These are phyloP conservation scores for Penicillium sp. DNA, from an alignment of 2,329 filamentous ascomycete species.

Conservation along the genomic window DNA sequence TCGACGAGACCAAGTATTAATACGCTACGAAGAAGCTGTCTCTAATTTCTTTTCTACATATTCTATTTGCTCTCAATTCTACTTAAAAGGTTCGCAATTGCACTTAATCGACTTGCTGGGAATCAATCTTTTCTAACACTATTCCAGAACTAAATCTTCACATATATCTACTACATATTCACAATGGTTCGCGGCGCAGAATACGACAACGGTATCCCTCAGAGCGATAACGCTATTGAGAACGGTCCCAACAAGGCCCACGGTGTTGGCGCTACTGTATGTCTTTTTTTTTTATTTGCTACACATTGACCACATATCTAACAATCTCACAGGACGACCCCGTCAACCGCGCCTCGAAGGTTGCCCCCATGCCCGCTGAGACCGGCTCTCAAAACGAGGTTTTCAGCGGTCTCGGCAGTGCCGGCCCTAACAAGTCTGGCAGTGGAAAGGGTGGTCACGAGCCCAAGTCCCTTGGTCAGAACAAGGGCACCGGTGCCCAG, in stretches of 20 bases:
- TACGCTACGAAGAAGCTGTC: not conserved
- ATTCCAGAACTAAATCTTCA: no score
- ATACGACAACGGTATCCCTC: constrained; percentile 42
- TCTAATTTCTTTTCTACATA: not conserved
- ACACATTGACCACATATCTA: constrained; percentile 1
- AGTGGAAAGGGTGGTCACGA: constrained; percentile 45
- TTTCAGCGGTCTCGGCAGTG: constrained; percentile 29
- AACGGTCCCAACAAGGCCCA: constrained; percentile 39
- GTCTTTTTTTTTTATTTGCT: constrained; percentile 3
- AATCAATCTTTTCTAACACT: no score
- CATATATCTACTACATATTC: constrained; percentile 15
- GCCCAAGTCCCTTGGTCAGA: constrained; percentile 38
- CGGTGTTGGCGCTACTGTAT: constrained; percentile 38
- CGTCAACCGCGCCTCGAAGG: constrained; percentile 37
- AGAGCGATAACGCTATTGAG: constrained; percentile 46
- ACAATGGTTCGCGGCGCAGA: constrained; percentile 48
- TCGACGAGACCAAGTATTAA: constrained; percentile 7
- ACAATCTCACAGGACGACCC: constrained; percentile 28
- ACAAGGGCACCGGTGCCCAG: constrained; percentile 38
- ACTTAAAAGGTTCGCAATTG: not conserved
- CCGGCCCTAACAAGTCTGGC: constrained; percentile 28
- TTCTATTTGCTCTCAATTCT: not conserved
- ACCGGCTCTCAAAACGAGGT: constrained; percentile 32
- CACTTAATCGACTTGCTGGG: not conserved
- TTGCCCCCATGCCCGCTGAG: constrained; percentile 41